Conservation (phyloP, 345 rosid genomes). For the Rubroshorea leprosula region DNA sequence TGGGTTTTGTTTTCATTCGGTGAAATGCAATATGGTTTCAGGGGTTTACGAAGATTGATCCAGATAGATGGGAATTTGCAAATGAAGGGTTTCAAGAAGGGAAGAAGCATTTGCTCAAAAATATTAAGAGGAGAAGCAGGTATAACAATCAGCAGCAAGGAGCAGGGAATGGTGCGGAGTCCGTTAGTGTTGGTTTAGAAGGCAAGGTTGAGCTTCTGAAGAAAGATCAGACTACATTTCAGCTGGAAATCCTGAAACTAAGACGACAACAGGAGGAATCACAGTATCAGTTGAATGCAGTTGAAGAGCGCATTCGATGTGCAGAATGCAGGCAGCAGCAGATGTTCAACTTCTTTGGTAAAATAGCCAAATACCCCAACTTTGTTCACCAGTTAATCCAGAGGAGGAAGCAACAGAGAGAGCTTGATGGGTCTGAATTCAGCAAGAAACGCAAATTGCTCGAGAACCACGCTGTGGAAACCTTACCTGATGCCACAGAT, state of each 20-base stretch:
- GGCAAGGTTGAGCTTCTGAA: slow-evolving; percentile 32
- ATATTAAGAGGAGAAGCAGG: slow-evolving; percentile 49
- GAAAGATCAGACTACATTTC: slow-evolving; percentile 36
- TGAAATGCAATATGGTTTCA: slow-evolving; percentile 21
- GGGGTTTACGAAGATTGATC: slow-evolving; percentile 64
- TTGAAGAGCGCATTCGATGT: slow-evolving; percentile 32
- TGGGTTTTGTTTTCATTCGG: not conserved
- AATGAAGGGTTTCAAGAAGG: slow-evolving; percentile 54
- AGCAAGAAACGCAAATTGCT: slow-evolving; percentile 37
- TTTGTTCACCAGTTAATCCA: slow-evolving; percentile 35
- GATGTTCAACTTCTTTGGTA: slow-evolving; percentile 44
- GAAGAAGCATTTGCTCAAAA: slow-evolving; percentile 54
- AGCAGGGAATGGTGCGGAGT: not conserved
- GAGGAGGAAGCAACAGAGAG: slow-evolving; percentile 36
- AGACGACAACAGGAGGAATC: slow-evolving; percentile 40
- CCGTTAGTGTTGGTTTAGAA: slow-evolving; percentile 17
- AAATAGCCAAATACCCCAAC: slow-evolving; percentile 32
- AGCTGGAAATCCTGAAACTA: slow-evolving; percentile 37
- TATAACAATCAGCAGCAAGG: slow-evolving; percentile 24
- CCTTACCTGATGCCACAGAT: slow-evolving; percentile 6
- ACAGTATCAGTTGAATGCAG: slow-evolving; percentile 23
- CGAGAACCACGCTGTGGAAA: slow-evolving; percentile 14
- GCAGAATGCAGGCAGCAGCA: slow-evolving; percentile 45
- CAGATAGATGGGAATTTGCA: slow-evolving; percentile 66
- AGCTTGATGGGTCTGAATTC: slow-evolving; percentile 25